Evolutionary conservation across 345 rosid genomes (phyloP), one percentile per base, ranked within the genome.

Genomic region (rapeseed (Brassica napus)): DNA sequence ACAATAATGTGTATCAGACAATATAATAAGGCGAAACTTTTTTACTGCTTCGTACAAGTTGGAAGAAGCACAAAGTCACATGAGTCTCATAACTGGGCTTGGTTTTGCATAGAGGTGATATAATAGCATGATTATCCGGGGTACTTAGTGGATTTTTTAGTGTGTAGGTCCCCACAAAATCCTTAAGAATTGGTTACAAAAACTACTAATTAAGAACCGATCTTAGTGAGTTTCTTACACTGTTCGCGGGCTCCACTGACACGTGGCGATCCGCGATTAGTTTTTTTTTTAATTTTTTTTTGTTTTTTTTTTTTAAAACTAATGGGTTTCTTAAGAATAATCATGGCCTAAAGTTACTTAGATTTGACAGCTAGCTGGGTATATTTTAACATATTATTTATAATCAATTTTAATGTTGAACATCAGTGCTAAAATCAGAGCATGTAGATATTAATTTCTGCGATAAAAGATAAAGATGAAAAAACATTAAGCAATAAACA

Each of bases 1-100:
- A n/a, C 59, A 26, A 47, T 47, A 14, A 68, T 49, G 39, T 69
- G 61, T 49, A 68, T 47, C 60, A 26, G 34, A 9, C 39, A 30
- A 47, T 26, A 47, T 68, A 68, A 44, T 6, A 35, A 37, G 55
- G 68, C 39, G 31, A 8, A 59, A 24, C 8, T 3, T 59, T 10
- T 42, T 9, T 15, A 42, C 61, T 42, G 12, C 44, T 15, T 42
- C 68, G 10, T 62, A 73, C 60, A 31, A 73, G 61, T 44, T 73
- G 69, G 69, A 44, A 44, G 31, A 63, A 52, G 65, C 55, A 47
- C 59, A 75, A 24, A 42, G 67, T 6, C 72, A 64, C 78, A 66
- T 24, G 59, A 68, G 35, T 28, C 59, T 26, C 72, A 1, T n/a
- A 28, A 8, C 55, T 28, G 35, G 71, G 71, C 30, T 68, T 68